A percentile compares a stretch with the other conserved stretches of the same genome.
These are phyloP conservation scores for Saururus chinensis DNA, from an alignment of 164 flowering plant species.

Conservation along the genomic window DNA sequence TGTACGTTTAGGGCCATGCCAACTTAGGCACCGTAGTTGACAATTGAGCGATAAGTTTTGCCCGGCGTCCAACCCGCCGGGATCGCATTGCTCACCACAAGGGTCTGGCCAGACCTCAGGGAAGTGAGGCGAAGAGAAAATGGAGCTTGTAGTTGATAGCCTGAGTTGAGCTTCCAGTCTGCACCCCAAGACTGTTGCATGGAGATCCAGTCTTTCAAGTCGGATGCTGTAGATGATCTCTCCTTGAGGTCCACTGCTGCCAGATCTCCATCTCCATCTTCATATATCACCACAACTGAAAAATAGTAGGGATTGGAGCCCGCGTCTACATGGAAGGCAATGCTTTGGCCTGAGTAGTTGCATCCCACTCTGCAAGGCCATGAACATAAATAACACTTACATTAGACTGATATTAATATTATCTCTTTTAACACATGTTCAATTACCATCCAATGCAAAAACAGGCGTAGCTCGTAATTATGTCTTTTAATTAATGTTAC, in stretches of 20 bases:
- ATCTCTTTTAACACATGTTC: no score
- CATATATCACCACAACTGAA: slow-evolving; percentile 29
- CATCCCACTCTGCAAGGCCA: slow-evolving; percentile 16
- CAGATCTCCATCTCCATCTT: slow-evolving; percentile 48
- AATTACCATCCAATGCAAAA: no score
- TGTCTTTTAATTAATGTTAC: no score
- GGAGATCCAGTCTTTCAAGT: slow-evolving; percentile 15
- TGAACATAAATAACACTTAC: neutral
- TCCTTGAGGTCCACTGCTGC: slow-evolving; percentile 28
- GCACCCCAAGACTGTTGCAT: slow-evolving; percentile 39
- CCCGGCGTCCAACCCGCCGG: slow-evolving; percentile 62
- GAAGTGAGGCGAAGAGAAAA: slow-evolving; percentile 36
- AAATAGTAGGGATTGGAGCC: slow-evolving; percentile 48
- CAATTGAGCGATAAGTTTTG: slow-evolving; percentile 38
- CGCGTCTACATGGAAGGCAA: slow-evolving; percentile 40
- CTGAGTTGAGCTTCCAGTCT: slow-evolving; percentile 39
- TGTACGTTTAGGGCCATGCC: no score
- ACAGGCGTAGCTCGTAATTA: no score
- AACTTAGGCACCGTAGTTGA: slow-evolving; percentile 19
- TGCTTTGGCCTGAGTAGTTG: slow-evolving; percentile 22
- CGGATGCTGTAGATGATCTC: neutral
- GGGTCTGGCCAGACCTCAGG: slow-evolving; percentile 18
- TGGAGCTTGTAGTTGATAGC: slow-evolving; percentile 27
- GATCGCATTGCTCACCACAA: slow-evolving; percentile 50
- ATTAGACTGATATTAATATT: no score